Base-by-base conservation (phyloP, 1,284 basidiomycete species). In the Tilletia walkeri region DNA sequence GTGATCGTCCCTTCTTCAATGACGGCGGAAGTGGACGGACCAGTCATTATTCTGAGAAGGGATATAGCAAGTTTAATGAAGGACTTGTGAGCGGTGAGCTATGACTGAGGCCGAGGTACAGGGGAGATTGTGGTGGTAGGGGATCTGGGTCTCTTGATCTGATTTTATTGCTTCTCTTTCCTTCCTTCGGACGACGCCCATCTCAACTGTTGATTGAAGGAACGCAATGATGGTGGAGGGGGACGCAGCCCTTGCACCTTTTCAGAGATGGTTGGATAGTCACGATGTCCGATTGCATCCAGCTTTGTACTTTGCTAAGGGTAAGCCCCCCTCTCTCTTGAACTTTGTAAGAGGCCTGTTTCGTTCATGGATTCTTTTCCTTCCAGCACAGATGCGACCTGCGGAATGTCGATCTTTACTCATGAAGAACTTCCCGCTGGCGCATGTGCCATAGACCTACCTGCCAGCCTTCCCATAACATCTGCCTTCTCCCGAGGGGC, bases 361-460 rank as follows among this genome's bases (percentile, higher is more conserved):
- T 18, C 50, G 50, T 7, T 53, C n/a, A 30, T 18, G 20, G 16
- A 4, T 2, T 30, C 20, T 30, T 39, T 18, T 63, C 36, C 38
- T 9, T 18, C 18, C 12, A 18, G 6, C 38, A 20, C n/a, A 63
- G 59, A 63, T 39, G 36, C 59, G n/a, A 41, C 16, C 12, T 63
- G 59, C 38, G 59, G 59, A 1, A 63, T 38, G 30, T 63, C 59
- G 14, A 39, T 63, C 59, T 63, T 63, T 38, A 39, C 59, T 14
- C 30, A 20, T 9, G 59, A 63, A 24, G 36, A 34, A 3, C 59
- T 63, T 41, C 59, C 59, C 36, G n/a, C 59, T 5, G 59, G 59
- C 34, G 36, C 59, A 24, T 63, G 59, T 9, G 59, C 59, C 30
- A 63, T 63, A 34, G 59, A 63, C 18, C 36, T 63, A 24, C 59